These are phyloP conservation scores for Verbascum thapsus DNA, from an alignment of 257 asterid species.

Conservation along the genomic window DNA sequence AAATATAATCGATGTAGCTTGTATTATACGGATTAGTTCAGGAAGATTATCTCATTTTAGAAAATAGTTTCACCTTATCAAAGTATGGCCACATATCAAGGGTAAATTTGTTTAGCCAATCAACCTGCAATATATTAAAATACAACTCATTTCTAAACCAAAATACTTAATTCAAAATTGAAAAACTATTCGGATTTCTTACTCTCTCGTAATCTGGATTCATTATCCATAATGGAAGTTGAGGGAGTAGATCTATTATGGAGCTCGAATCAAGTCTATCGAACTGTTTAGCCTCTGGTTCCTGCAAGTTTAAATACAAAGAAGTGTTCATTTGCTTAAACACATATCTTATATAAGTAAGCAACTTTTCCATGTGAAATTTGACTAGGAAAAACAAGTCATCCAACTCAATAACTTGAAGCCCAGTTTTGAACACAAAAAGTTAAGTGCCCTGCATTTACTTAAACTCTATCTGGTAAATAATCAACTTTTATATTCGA, in stretches of 20 bases:
- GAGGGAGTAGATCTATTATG: conserved; percentile 53
- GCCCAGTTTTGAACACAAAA: too few relatives aligned
- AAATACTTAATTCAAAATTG: neutral
- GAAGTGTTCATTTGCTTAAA: neutral
- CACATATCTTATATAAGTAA: neutral
- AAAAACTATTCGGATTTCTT: conserved; percentile 15
- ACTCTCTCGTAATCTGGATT: conserved; percentile 84
- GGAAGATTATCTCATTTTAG: neutral
- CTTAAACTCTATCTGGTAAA: too few relatives aligned
- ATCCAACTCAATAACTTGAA: too few relatives aligned
- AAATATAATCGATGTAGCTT: neutral
- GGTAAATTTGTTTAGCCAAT: conserved; percentile 73
- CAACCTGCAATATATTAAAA: conserved; percentile 49
- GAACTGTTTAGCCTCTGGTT: conserved; percentile 29
- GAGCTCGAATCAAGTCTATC: conserved; percentile 41
- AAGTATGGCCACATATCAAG: conserved; percentile 67
- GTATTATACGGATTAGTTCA: neutral
- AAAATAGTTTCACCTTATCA: conserved; percentile 56
- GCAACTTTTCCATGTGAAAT: neutral
- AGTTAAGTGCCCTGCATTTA: too few relatives aligned
- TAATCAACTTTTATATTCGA: too few relatives aligned
- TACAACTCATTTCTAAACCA: conserved; percentile 5
- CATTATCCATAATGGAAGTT: conserved; percentile 84
- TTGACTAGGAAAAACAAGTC: too few relatives aligned
- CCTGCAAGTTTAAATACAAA: conserved; percentile 43